A percentile compares a stretch with the other conserved stretches of the same genome.
Conservation (phyloP, 805 yeast genomes). For the Myxozyma neglecta region DNA sequence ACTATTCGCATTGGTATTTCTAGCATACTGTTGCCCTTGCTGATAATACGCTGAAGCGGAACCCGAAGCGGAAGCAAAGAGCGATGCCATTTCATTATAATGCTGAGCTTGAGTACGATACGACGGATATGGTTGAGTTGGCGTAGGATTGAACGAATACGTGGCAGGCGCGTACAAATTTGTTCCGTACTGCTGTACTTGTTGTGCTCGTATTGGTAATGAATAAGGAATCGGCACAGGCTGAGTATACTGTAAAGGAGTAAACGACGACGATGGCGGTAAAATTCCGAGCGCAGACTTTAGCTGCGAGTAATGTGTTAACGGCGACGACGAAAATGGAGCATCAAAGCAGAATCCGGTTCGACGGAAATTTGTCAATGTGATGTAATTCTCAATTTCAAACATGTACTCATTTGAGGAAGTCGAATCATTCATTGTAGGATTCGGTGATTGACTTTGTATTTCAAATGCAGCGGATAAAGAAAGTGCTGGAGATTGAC, state of each 20-base stretch:
- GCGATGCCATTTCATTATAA: constrained; percentile 3
- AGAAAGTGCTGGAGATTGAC: neutral
- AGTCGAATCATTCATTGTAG: neutral
- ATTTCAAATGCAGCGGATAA: neutral
- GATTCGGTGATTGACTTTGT: neutral
- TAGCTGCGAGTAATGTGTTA: neutral
- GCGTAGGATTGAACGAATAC: constrained; percentile 2
- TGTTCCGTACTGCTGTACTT: neutral
- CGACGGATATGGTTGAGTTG: constrained; percentile 7
- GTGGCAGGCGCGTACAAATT: neutral
- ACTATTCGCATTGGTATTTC: neutral
- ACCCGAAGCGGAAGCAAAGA: neutral
- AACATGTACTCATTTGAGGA: constrained; percentile 5
- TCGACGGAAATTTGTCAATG: constrained; percentile 23
- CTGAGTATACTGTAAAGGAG: neutral
- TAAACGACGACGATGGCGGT: neutral
- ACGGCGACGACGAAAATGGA: neutral
- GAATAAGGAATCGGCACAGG: neutral
- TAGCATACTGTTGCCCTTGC: neutral
- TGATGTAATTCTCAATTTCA: constrained; percentile 22
- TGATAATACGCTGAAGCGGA: neutral
- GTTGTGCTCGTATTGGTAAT: neutral
- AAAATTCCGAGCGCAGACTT: neutral
- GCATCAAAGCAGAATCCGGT: constrained; percentile 21
- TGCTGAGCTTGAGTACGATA: constrained; percentile 11